These are phyloP conservation scores for Vicia sativa DNA, from an alignment of 306 rosid species.

Conservation along the genomic window DNA sequence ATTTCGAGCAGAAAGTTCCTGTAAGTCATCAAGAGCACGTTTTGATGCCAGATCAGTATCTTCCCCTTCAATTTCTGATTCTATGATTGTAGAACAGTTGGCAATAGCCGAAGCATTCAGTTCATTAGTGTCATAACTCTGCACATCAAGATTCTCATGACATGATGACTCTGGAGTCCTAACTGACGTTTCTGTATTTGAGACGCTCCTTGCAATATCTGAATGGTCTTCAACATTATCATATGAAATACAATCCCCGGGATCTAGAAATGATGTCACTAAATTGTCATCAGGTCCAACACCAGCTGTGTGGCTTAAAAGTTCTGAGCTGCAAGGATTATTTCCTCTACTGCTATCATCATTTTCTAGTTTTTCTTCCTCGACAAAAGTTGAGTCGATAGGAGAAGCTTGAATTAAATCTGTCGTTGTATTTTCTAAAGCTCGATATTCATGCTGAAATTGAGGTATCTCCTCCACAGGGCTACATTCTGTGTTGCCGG, in stretches of 20 bases:
- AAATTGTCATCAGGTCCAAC: constrained; percentile 44
- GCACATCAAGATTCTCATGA: constrained; percentile 48
- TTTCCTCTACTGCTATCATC: constrained; percentile 36
- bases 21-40: constrained; percentile 43
- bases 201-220: constrained; percentile 38
- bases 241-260: constrained; percentile 39
- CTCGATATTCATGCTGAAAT: constrained; percentile 41
- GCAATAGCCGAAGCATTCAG: constrained; percentile 42
- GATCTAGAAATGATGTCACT: constrained; percentile 38
- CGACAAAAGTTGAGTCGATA: constrained; percentile 38
- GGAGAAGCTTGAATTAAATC: constrained; percentile 46
- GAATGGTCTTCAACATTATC: constrained; percentile 48
- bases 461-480: constrained; percentile 39
- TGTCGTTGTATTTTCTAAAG: constrained; percentile 45
- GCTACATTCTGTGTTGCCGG: constrained; percentile 43
- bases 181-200: constrained; percentile 48
- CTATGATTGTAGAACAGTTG: constrained; percentile 44
- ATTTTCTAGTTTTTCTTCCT: constrained; percentile 50
- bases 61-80: constrained; percentile 55
- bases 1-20: constrained; percentile 46
- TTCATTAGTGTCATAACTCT: constrained; percentile 36
- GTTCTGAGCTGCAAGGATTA: constrained; percentile 53
- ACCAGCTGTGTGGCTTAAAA: constrained; percentile 34
- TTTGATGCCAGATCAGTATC: constrained; percentile 46
- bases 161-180: constrained; percentile 45